These are phyloP conservation scores for Jamesozyma hellenica DNA, from an alignment of 805 yeast species.

Conservation along the genomic window DNA sequence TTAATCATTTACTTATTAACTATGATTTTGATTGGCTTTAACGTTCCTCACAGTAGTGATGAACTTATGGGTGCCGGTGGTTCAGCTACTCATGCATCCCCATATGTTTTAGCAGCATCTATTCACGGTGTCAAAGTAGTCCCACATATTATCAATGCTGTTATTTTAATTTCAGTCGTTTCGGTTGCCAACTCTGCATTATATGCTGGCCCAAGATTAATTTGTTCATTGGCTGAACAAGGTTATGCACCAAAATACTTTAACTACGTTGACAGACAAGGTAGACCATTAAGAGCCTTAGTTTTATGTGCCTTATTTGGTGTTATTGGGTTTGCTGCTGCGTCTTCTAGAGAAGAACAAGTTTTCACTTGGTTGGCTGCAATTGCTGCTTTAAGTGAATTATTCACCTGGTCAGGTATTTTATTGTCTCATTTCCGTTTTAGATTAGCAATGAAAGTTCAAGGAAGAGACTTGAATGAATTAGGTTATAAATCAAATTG, in stretches of 20 bases:
- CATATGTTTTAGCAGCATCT: slow-evolving; percentile 64
- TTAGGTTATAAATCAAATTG: slow-evolving; percentile 41
- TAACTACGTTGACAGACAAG: slow-evolving; percentile 46
- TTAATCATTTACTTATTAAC: slow-evolving; percentile 47
- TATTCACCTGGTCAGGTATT: slow-evolving; percentile 52
- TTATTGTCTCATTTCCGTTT: slow-evolving; percentile 45
- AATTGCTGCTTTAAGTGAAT: slow-evolving; percentile 48
- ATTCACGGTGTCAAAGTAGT: slow-evolving; percentile 52
- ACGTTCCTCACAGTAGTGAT: slow-evolving; percentile 47
- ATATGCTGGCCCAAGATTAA: slow-evolving; percentile 61
- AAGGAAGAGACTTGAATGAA: slow-evolving; percentile 39
- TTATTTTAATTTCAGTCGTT: slow-evolving; percentile 58
- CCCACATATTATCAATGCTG: slow-evolving; percentile 67
- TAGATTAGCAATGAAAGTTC: slow-evolving; percentile 42
- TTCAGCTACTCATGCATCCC: slow-evolving; percentile 53
- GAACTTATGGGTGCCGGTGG: slow-evolving; percentile 41
- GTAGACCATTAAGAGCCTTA: slow-evolving; percentile 51
- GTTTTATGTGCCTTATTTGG: slow-evolving; percentile 43
- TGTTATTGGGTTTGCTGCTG: slow-evolving; percentile 52
- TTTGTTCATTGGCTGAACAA: slow-evolving; percentile 60
- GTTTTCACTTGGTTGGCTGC: slow-evolving; percentile 56
- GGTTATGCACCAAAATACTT: slow-evolving; percentile 55
- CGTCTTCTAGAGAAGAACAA: slow-evolving; percentile 39
- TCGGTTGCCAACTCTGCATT: slow-evolving; percentile 73
- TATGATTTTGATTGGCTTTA: slow-evolving; percentile 44